Conservation (phyloP, 331 rosid genomes). For the Quercus lobata region DNA sequence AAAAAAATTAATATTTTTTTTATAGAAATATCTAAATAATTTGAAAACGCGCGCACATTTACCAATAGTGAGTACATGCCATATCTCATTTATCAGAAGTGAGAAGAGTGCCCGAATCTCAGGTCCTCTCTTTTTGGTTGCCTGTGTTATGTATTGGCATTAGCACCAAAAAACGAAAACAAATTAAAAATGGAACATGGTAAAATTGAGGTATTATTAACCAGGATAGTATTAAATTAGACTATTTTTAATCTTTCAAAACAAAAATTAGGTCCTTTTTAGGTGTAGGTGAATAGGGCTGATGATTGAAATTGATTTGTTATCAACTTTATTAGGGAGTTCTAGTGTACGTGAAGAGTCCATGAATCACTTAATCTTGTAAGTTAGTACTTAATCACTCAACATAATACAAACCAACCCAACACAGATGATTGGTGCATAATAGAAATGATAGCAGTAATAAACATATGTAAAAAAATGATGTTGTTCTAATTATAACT, state of each 20-base stretch:
- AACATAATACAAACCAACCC: no score
- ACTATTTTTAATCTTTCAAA: not conserved
- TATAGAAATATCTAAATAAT: no score
- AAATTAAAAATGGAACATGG: not conserved
- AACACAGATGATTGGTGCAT: no score
- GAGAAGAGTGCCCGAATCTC: not conserved
- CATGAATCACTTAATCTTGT: no score
- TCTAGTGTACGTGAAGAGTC: not conserved
- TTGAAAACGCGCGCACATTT: no score
- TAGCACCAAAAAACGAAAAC: not conserved
- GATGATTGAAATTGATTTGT: not conserved
- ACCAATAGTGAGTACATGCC: no score
- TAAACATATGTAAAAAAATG: no score
- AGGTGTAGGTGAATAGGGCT: not conserved
- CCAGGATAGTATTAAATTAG: not conserved
- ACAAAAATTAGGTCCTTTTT: not conserved
- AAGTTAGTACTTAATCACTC: no score
- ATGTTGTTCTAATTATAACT: no score
- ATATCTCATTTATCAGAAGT: not conserved
- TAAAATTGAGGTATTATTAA: constrained; percentile 7
- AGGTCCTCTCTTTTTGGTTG: not conserved
- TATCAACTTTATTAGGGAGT: not conserved
- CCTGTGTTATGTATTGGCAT: not conserved
- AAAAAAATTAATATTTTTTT: no score
- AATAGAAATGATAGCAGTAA: no score